Evolutionary conservation across 768 basidiomycete species (phyloP).

Genomic region (Rhodotorula kratochvilovae): DNA sequence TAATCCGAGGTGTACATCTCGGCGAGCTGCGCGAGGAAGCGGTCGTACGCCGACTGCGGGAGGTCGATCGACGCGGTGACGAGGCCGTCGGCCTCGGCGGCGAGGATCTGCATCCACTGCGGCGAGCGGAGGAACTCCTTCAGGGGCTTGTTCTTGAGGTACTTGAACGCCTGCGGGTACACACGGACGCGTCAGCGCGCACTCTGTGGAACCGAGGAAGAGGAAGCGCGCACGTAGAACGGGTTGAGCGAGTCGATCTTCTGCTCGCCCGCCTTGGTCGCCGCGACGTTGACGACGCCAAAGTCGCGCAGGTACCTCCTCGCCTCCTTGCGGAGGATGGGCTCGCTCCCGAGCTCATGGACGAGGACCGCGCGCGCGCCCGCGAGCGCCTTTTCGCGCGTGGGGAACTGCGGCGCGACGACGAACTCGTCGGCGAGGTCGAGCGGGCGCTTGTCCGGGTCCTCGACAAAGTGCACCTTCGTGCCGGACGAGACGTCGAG

Average conservation of each 20-base stretch:
- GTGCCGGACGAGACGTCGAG: conserved; percentile 59
- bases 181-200: neutral
- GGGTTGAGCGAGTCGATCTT: conserved; percentile 54
- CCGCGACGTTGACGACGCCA: conserved; percentile 70
- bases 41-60: conserved; percentile 59
- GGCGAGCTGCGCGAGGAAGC: conserved; percentile 68
- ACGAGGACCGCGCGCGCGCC: conserved; percentile 64
- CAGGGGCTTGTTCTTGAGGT: conserved; percentile 73
- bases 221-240: conserved; percentile 52
- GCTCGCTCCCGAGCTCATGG: conserved; percentile 89
- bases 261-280: conserved; percentile 73
- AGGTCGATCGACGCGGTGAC: conserved; percentile 70
- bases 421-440: conserved; percentile 82
- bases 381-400: conserved; percentile 11
- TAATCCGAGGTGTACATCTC: conserved; percentile 79
- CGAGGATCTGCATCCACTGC: conserved; percentile 84
- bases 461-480: conserved; percentile 64
- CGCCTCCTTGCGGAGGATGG: conserved; percentile 71
- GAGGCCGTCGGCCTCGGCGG: conserved; percentile 82
- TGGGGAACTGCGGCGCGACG: conserved; percentile 9
- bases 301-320: conserved; percentile 69
- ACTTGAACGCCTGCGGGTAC: conserved; percentile 78
- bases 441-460: conserved; percentile 72
- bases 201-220: neutral
- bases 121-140: conserved; percentile 50